phyloP scores from a whole-genome alignment of 148 eudicot genomes.

The Selenicereus undatus region DNA sequence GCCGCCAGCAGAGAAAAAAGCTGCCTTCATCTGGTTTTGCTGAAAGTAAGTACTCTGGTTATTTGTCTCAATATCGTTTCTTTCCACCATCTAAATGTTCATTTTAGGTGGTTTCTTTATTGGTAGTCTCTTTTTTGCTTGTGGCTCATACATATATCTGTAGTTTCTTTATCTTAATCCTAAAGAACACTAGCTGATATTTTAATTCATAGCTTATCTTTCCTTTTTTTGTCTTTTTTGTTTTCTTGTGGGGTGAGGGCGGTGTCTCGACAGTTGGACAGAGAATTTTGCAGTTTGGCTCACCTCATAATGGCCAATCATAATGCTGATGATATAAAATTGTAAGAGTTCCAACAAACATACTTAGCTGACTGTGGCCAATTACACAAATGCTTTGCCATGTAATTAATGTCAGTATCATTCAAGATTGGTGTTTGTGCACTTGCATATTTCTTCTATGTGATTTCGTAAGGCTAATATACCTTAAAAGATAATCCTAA shows the following conservation, averaged over 20 bases:
- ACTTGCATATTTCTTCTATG: not conserved
- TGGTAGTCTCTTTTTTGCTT: not conserved
- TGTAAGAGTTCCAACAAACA: too few species aligned
- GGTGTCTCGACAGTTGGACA: too few species aligned
- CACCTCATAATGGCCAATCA: too few species aligned
- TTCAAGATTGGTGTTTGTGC: not conserved
- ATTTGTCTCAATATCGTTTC: not conserved
- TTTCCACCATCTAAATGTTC: not conserved
- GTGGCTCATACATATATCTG: not conserved
- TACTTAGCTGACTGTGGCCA: too few species aligned
- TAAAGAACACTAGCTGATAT: too few species aligned
- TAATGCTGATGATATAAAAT: too few species aligned
- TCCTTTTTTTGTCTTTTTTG: not conserved
- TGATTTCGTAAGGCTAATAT: not conserved
- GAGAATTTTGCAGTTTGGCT: too few species aligned
- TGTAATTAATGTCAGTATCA: too few species aligned
- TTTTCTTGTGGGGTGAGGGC: too few species aligned
- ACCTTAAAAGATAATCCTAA: not conserved
- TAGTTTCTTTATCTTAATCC: too few species aligned
- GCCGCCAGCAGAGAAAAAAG: conserved; percentile 57
- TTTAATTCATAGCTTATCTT: too few species aligned
- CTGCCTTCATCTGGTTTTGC: conserved; percentile 26
- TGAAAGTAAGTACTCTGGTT: conserved; percentile 22
- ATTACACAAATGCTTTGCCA: too few species aligned
- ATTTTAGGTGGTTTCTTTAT: not conserved